phyloP scores from a whole-genome alignment of 768 basidiomycete genomes.

The Leccinum arenicola region DNA sequence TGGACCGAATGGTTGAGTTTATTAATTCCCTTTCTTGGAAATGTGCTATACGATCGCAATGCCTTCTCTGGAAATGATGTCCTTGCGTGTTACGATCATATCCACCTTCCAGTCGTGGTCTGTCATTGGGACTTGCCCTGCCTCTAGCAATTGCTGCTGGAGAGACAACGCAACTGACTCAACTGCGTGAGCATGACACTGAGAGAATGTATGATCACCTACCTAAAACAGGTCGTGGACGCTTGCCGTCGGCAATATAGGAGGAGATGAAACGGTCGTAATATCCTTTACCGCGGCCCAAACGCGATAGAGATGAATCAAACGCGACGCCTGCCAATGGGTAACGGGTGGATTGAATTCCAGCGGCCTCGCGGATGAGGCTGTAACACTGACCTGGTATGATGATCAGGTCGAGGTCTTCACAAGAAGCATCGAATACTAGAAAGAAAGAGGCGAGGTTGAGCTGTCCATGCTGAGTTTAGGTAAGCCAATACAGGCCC shows the following conservation, averaged over 20 bases:
- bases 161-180: conserved; percentile 62
- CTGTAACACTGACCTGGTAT: conserved; percentile 52
- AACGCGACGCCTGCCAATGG: conserved; percentile 63
- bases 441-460: conserved; percentile 12
- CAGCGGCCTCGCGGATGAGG: conserved; percentile 9
- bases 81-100: conserved; percentile 51
- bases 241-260: conserved; percentile 42
- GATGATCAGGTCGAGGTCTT: conserved; percentile 59
- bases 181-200: conserved; percentile 12
- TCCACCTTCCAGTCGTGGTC: conserved; percentile 66
- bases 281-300: conserved; percentile 83
- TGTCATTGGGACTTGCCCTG: conserved; percentile 49
- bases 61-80: conserved; percentile 27
- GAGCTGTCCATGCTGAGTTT: not conserved
- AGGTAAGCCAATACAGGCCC: conserved; percentile 20
- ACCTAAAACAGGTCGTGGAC: conserved; percentile 60
- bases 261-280: conserved; percentile 71
- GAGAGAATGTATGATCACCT: conserved; percentile 19
- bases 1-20: conserved; percentile 1
- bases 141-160: conserved; percentile 57
- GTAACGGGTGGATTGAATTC: conserved; percentile 3
- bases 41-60: conserved; percentile 20
- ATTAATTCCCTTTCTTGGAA: conserved; percentile 3
- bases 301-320: conserved; percentile 61
- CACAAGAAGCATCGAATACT: conserved; percentile 34